Evolutionary conservation across 1,139 yeast species (phyloP).

Genomic region (Blastobotrys niveus): DNA sequence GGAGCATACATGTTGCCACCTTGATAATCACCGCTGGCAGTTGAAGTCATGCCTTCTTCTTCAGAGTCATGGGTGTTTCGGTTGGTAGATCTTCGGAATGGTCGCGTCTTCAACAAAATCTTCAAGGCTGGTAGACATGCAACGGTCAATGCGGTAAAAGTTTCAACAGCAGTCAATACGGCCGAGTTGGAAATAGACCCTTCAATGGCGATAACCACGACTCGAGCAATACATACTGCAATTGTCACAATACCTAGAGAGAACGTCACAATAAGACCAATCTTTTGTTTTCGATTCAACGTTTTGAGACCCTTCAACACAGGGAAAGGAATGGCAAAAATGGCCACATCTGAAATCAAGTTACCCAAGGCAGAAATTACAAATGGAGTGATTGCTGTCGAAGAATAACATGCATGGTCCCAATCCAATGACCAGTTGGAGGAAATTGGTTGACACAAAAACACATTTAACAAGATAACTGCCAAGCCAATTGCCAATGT

Average conservation of each 20-base stretch:
- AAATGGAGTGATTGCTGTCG: slow-evolving; percentile 29
- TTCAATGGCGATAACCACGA: slow-evolving; percentile 23
- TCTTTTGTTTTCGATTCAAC: slow-evolving; percentile 23
- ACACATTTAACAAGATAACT: slow-evolving; percentile 25
- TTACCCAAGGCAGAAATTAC: slow-evolving; percentile 27
- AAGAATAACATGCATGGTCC: slow-evolving; percentile 26
- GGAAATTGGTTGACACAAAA: slow-evolving; percentile 30
- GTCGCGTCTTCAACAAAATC: slow-evolving; percentile 21
- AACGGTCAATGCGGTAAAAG: slow-evolving; percentile 30
- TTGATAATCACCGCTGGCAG: slow-evolving; percentile 2
- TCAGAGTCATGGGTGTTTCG: slow-evolving; percentile 16
- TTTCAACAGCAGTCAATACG: slow-evolving; percentile 30
- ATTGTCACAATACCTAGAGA: slow-evolving; percentile 30
- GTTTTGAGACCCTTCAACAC: slow-evolving; percentile 24
- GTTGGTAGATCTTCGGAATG: slow-evolving; percentile 12
- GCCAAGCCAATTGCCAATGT: slow-evolving; percentile 20
- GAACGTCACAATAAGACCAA: slow-evolving; percentile 29
- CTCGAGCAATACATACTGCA: slow-evolving; percentile 27
- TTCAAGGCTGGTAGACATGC: slow-evolving; percentile 31
- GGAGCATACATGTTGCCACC: slow-evolving; percentile 7
- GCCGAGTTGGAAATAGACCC: slow-evolving; percentile 27
- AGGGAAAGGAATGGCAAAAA: slow-evolving; percentile 31
- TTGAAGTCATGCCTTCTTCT: slow-evolving; percentile 8
- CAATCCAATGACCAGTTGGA: slow-evolving; percentile 28
- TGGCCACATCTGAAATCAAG: slow-evolving; percentile 27